Conservation (phyloP, 2,329 filamentous ascomycete species). For the Zymoseptoria passerinii region DNA sequence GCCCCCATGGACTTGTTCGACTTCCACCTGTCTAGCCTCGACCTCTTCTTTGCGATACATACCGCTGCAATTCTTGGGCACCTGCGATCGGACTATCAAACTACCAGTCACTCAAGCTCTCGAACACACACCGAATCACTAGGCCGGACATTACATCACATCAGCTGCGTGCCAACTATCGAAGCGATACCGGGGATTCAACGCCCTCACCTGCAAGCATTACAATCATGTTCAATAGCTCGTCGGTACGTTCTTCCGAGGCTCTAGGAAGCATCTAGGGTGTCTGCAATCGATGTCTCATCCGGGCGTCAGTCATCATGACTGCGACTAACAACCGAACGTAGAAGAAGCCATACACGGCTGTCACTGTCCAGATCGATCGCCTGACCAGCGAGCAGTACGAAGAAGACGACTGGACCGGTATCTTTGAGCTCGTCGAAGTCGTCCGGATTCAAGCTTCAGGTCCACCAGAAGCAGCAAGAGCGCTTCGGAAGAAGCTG, state of each 20-base stretch:
- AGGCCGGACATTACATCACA: not conserved
- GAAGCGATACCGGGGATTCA: not conserved
- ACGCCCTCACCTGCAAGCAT: not conserved
- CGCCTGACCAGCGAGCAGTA: constrained; percentile 81
- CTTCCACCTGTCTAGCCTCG: not conserved
- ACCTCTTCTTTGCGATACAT: not conserved
- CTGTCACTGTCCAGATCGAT: constrained; percentile 87
- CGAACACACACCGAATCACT: not conserved
- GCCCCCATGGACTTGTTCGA: not conserved
- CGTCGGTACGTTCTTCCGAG: constrained; percentile 14
- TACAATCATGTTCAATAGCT: constrained; percentile 18
- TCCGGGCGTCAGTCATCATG: not conserved
- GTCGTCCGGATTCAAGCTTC: constrained; percentile 82
- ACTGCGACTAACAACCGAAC: not conserved
- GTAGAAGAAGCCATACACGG: constrained; percentile 77
- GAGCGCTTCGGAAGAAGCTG: constrained; percentile 93
- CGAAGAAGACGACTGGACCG: constrained; percentile 83
- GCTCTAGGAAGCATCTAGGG: not conserved
- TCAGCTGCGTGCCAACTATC: not conserved
- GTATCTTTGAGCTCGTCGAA: constrained; percentile 89
- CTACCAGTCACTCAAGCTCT: not conserved
- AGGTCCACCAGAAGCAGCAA: constrained; percentile 79
- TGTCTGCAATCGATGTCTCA: not conserved
- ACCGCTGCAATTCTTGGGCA: not conserved
- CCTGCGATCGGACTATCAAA: not conserved